Base-by-base conservation (phyloP, 345 rosid species). In the Hibiscus syriacus region DNA sequence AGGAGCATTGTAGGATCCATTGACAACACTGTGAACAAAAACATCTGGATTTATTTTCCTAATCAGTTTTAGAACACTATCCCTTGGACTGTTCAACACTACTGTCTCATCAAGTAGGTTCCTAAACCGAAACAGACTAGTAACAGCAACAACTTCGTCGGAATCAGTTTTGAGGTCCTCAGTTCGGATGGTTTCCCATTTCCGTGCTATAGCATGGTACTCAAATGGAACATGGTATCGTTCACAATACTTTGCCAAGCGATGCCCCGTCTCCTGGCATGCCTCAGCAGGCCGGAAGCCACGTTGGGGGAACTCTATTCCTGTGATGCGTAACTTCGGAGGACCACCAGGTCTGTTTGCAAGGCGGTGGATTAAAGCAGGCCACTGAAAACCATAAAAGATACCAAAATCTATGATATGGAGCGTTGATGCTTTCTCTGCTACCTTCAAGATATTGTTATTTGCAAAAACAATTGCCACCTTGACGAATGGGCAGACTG, bases 381-480 rank as follows among this genome's bases (percentile, higher is more conserved):
- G 87, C 87, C 87, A 85, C 19, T 85, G 85, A 65, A 78, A 83
- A 29, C 87, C 87, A 41, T 79, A 76, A 19, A 54, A 49, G 45
- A 85, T 80, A 14, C 90, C 87, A 11, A 84, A 84, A 68, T 84
- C 86, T 45, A 84, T 72, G 32, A 85, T 72, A 52, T 85, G 89
- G 65, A 80, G 78, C 4, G 65, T 72, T 27, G 63, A 65, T 56
- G 79, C 79, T 6, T 72, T 73, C 56, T 69, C 75, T 55, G 84
- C 77, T 11, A 68, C 58, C 32, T 63, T 58, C 52, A 74, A 19
- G 58, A 85, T 80, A 53, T 41, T 75, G 64, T 55, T 69, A 59
- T 77, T 79, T 4, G 82, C 76, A 50, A 77, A 80, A 20, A 75
- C 0, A 12, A 74, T 79, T 27, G 79, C 45, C 6, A 73, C 16